Evolutionary conservation across 1,284 basidiomycete species (phyloP).

Genomic region (Rhodotorula sp.): DNA sequence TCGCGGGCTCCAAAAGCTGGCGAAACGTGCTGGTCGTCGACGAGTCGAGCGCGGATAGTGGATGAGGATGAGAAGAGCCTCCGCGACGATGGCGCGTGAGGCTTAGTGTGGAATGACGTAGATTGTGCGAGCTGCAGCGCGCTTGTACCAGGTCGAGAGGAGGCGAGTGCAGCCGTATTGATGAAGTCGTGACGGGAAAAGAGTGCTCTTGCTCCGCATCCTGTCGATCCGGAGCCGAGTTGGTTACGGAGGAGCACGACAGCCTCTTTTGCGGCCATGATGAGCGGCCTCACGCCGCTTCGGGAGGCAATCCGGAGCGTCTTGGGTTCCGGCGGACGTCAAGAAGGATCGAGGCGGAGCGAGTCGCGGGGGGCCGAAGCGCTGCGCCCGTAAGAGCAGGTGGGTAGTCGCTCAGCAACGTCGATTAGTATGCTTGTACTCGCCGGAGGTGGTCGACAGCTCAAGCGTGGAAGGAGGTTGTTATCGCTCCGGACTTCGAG

Average conservation of each 20-base stretch:
- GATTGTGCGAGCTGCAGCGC: neutral
- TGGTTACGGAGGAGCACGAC: too few species aligned
- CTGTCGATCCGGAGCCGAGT: too few species aligned
- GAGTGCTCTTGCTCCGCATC: too few species aligned
- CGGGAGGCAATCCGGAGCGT: neutral
- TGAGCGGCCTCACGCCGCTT: too few species aligned
- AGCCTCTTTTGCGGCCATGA: too few species aligned
- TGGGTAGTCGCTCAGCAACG: too few species aligned
- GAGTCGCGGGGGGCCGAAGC: too few species aligned
- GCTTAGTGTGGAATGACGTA: neutral
- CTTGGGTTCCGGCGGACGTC: neutral
- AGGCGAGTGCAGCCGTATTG: neutral
- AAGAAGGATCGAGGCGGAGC: neutral
- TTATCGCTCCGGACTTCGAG: too few species aligned
- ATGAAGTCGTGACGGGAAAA: neutral
- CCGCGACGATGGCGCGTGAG: neutral
- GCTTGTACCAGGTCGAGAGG: neutral
- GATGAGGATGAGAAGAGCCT: slow-evolving; percentile 43
- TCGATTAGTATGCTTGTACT: too few species aligned
- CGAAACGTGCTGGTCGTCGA: neutral
- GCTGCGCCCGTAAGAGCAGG: too few species aligned
- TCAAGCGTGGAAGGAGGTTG: too few species aligned
- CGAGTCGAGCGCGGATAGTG: neutral
- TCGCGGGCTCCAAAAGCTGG: neutral
- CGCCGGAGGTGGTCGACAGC: too few species aligned